Evolutionary conservation across 768 basidiomycete genomes (phyloP), one percentile per base, ranked within the genome.

Genomic region (Xerocomellus chrysenteron): DNA sequence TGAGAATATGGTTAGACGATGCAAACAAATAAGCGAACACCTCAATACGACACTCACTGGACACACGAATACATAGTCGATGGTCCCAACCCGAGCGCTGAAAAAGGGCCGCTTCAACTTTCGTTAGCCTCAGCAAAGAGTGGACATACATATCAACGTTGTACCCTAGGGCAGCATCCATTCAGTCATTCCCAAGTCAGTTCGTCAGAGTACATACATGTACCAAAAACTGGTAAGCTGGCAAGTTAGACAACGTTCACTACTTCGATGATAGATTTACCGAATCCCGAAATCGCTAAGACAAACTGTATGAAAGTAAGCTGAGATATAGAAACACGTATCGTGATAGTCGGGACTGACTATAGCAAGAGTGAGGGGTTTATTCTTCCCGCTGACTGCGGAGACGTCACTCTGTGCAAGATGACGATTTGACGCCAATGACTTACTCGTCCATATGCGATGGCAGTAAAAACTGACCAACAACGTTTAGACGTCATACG

Each of bases 341-440:
- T 35, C 16, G 10, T 16, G n/a, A 35, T 17, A 26, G 28, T 40
- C 6, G 8, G 35, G 13, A 61, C 63, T 50, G 33, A 64, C 62
- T 5, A 64, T 32, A 5, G 10, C 12, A 16, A 55, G 12, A 12
- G 62, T 64, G 7, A 64, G 4, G 17, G 1, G 12, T 19, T 56
- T 64, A 16, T 64, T 64, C 10, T 55, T 60, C 30, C 50, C 58
- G 12, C 62, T 64, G 16, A 64, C 63, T 64, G n/a, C n/a, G 16
- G 16, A 42, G 21, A 33, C 8, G 17, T 44, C 4, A 50, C 0
- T 33, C 3, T 14, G 5, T 12, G 44, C 5, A 14, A 41, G 10
- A 9, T 6, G 12, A n/a, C 1, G 39, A 30, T 24, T 17, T 16
- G 16, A 37, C 3, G 8, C 14, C 4, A 39, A 32, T 5, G 19